Evolutionary conservation across 1,284 basidiomycete species (phyloP).

Genomic region (Ceratobasidium papillatum): DNA sequence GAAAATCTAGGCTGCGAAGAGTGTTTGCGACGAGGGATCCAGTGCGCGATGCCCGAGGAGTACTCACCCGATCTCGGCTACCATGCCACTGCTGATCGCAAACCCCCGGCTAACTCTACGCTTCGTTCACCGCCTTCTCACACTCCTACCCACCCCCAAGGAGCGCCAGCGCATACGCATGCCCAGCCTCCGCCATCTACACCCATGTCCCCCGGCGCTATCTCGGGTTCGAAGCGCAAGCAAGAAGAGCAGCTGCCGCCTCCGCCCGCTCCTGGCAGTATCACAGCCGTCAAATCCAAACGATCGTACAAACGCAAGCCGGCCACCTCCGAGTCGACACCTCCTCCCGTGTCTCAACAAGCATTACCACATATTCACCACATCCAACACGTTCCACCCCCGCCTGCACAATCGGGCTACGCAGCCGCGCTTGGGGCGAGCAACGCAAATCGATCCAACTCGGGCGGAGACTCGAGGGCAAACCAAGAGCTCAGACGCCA

Average conservation of each 20-base stretch:
- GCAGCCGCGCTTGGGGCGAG: not conserved
- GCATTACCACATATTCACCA: conserved; percentile 33
- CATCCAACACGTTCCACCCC: conserved; percentile 33
- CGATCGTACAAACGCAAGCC: conserved; percentile 9
- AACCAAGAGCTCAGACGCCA: conserved; percentile 31
- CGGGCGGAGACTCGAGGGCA: conserved; percentile 15
- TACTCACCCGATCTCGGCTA: conserved; percentile 29
- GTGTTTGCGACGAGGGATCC: conserved; percentile 26
- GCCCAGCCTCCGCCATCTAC: not conserved
- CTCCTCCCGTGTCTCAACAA: conserved; percentile 4
- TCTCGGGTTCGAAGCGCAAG: conserved; percentile 30
- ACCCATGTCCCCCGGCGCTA: conserved; percentile 21
- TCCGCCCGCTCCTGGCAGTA: not conserved
- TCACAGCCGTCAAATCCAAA: conserved; percentile 1
- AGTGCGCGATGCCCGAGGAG: conserved; percentile 22
- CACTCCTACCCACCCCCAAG: conserved; percentile 8
- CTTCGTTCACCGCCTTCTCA: conserved; percentile 23
- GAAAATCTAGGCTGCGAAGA: conserved; percentile 34
- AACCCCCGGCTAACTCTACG: conserved; percentile 12
- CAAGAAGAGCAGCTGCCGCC: conserved; percentile 19
- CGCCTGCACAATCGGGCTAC: conserved; percentile 3
- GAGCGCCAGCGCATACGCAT: not conserved
- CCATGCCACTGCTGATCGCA: conserved; percentile 27
- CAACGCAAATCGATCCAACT: not conserved
- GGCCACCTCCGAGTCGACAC: not conserved